Evolutionary conservation across 805 yeast species (phyloP), one percentile per base, ranked within the genome.

Genomic region (Ogataea zsoltii): DNA sequence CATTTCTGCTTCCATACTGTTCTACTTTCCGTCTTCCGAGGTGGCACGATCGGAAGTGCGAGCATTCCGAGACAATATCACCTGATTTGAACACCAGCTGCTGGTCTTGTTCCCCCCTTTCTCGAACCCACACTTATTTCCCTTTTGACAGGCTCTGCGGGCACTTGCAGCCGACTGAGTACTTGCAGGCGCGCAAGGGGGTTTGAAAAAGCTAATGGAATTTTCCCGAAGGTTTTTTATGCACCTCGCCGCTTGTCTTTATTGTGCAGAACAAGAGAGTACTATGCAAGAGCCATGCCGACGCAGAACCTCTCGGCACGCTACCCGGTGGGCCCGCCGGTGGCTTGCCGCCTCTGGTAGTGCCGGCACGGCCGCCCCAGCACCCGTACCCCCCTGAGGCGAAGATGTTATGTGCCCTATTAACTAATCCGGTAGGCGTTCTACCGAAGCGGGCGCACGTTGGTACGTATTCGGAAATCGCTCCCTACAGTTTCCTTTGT

Each of bases 221-320:
- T 21, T 42, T 47, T 47, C 50, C 47, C 45, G 50, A 37, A 47
- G 37, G 2, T 36, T 41, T 40, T 37, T 33, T 35, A 18, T 26
- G 30, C 36, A 37, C n/a, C 4, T 28, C 9, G 25, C 25, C 25
- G 25, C 25, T 28, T 28, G 31, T 25, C 14, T n/a, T 11, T 28
- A 28, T 28, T 28, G 14, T n/a, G 14, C 13, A 11, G 13, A 28
- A n/a, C 15, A 17, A 28, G 16, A 16, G 12, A 13, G 16, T n/a
- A 15, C 16, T 11, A 4, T 14, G 10, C 16, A 11, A 5, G 28
- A n/a, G 40, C 40, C 40, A 32, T 37, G 40, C 40, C 40, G 40
- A 26, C 16, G 39, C 28, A 11, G 11, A 25, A 11, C 28, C n/a
- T n/a, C n/a, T n/a, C n/a, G n/a, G n/a, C n/a, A n/a, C n/a, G n/a